phyloP scores from a whole-genome alignment of 192 early-diverging fungal genomes.

The Coemansia sp. region DNA sequence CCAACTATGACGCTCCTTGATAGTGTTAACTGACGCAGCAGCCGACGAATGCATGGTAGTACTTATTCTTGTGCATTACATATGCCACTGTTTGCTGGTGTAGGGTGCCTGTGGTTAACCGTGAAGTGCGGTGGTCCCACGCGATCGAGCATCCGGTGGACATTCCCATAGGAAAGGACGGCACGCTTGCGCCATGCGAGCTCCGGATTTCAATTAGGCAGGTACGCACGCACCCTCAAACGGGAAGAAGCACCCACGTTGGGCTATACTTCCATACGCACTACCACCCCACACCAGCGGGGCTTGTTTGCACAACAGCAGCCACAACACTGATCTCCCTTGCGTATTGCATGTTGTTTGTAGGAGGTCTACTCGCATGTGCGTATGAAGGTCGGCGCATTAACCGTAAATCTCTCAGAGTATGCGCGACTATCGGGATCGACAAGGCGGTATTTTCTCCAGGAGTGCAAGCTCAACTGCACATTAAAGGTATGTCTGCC shows the following conservation, averaged over 20 bases:
- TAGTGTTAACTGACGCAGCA: neutral
- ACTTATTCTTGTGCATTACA: neutral
- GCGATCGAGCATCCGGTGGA: slow-evolving; percentile 56
- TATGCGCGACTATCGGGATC: slow-evolving; percentile 61
- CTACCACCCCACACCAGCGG: neutral
- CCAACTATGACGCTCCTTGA: neutral
- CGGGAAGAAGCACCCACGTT: neutral
- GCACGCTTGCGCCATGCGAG: slow-evolving; percentile 72
- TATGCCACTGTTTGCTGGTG: neutral
- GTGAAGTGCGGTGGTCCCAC: slow-evolving; percentile 65
- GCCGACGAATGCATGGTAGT: neutral
- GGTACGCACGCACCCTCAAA: slow-evolving; percentile 31
- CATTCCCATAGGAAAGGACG: slow-evolving; percentile 71
- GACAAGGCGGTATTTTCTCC: slow-evolving; percentile 60
- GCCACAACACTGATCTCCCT: slow-evolving; percentile 4
- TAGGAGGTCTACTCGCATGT: slow-evolving; percentile 54
- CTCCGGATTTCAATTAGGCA: slow-evolving; percentile 70
- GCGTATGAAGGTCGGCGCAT: slow-evolving; percentile 57
- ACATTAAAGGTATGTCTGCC: slow-evolving; percentile 63
- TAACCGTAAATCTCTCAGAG: slow-evolving; percentile 78
- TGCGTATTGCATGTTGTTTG: neutral
- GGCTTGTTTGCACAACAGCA: neutral
- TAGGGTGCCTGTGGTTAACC: slow-evolving; percentile 51
- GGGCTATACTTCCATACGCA: neutral
- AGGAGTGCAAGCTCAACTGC: slow-evolving; percentile 78